Evolutionary conservation across 2,329 filamentous ascomycete genomes (phyloP).

Genomic region (Venturiaceae sp.): DNA sequence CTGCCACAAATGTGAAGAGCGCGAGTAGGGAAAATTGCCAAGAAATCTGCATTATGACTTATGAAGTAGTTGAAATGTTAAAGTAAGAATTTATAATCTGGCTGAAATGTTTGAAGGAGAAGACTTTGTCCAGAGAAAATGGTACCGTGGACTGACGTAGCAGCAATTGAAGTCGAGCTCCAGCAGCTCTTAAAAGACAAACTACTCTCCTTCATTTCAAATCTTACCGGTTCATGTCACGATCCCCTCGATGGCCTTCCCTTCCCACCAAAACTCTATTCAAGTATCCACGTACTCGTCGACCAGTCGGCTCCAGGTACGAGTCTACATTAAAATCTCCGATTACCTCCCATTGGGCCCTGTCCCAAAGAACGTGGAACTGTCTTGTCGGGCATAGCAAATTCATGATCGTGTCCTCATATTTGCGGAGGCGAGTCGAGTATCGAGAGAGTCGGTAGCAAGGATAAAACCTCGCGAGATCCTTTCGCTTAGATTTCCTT

Average conservation of each 20-base stretch:
- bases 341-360: background rate
- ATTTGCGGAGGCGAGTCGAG: background rate
- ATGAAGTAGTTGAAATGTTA: background rate
- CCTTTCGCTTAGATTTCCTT: too few relatives aligned
- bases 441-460: background rate
- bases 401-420: background rate
- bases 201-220: too few relatives aligned
- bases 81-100: background rate
- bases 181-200: too few relatives aligned
- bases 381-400: background rate
- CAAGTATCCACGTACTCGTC: background rate
- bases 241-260: too few relatives aligned
- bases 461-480: background rate
- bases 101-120: background rate
- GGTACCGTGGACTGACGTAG: too few relatives aligned
- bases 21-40: background rate
- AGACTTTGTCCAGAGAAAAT: too few relatives aligned
- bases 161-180: too few relatives aligned
- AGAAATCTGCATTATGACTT: background rate
- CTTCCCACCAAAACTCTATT: too few relatives aligned
- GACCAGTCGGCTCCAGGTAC: background rate
- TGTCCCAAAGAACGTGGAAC: background rate
- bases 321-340: background rate
- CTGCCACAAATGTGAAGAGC: background rate
- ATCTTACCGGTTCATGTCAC: too few relatives aligned